Evolutionary conservation across 371 early-diverging fungal genomes (phyloP), one percentile per base, ranked within the genome.

Genomic region (Neoconidiobolus thromboides): DNA sequence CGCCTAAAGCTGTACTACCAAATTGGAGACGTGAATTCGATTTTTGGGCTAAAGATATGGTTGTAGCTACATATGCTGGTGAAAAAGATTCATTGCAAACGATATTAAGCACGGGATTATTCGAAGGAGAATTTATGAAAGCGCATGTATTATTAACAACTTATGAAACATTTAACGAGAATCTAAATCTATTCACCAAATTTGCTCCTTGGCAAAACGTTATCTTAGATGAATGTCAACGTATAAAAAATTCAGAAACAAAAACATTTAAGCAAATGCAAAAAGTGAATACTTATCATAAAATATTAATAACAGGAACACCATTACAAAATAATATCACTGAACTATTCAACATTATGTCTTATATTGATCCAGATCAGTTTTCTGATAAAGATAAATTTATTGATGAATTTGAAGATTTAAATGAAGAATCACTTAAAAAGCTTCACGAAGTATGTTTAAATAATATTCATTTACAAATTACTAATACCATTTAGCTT

Each of bases 191-290:
- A 50, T 76, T 99, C 55, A 81, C 81, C 60, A 89, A 89, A 66
- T 26, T 26, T 26, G 75, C 97, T 55, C 72, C 83, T 38, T 99
- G 94, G 91, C 78, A 89, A 62, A 93, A 93, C 63, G 81, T 95
- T 53, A 83, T 99, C 54, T 88, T 99, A 62, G 99, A 99, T 71
- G 99, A 99, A 73, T 99, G 98, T 0, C 99, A 99, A 67, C 85
- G 99, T 60, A 89, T 99, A 73, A 99, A 99, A 73, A 99, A 99
- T 69, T 91, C 93, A 70, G 93, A 95, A 69, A 91, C 94, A 1
- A 81, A 85, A 70, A 80, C 97, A 15, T 91, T 93, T 0, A 87
- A 87, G 65, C 85, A 93, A 36, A 86, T 99, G 10, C 86, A 94
- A 60, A 73, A 80, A 42, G 78, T 98, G 62, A 73, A 83, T 37